Evolutionary conservation across 2,329 filamentous ascomycete genomes (phyloP).

Genomic region (Biscogniauxia marginata): DNA sequence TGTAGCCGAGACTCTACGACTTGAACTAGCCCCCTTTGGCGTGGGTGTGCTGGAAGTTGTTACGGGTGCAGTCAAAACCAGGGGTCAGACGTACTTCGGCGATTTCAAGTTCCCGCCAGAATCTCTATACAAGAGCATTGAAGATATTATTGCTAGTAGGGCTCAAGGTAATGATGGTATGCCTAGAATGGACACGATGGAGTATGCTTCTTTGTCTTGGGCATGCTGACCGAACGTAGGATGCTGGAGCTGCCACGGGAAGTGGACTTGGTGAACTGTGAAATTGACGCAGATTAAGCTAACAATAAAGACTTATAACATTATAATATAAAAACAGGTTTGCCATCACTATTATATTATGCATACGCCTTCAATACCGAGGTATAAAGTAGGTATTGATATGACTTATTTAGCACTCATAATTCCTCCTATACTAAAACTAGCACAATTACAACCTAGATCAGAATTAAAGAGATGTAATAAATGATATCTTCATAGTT

Average conservation of each 20-base stretch:
- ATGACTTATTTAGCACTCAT: no score
- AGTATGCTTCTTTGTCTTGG: slow-evolving; percentile 15
- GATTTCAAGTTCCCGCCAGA: slow-evolving; percentile 22
- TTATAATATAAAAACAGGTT: no score
- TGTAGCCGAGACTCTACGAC: slow-evolving; percentile 26
- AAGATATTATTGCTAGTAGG: slow-evolving; percentile 16
- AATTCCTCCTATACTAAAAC: no score
- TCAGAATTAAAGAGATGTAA: no score
- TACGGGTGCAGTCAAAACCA: slow-evolving; percentile 25
- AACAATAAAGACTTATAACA: no score
- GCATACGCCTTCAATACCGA: no score
- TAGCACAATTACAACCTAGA: no score
- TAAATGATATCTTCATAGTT: no score
- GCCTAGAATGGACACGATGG: slow-evolving; percentile 22
- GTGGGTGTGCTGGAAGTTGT: slow-evolving; percentile 28
- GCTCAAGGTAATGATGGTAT: slow-evolving; percentile 24
- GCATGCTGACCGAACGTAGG: slow-evolving; percentile 17
- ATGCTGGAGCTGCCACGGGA: slow-evolving; percentile 20
- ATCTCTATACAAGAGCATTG: slow-evolving; percentile 26
- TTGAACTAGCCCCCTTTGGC: slow-evolving; percentile 29
- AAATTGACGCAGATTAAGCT: no score
- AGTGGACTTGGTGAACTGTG: slow-evolving; percentile 22
- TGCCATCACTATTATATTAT: no score
- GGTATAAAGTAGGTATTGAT: no score
- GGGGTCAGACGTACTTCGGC: slow-evolving; percentile 27